phyloP scores from a whole-genome alignment of 176 grass and related monocot species.

The Musa itinerans region DNA sequence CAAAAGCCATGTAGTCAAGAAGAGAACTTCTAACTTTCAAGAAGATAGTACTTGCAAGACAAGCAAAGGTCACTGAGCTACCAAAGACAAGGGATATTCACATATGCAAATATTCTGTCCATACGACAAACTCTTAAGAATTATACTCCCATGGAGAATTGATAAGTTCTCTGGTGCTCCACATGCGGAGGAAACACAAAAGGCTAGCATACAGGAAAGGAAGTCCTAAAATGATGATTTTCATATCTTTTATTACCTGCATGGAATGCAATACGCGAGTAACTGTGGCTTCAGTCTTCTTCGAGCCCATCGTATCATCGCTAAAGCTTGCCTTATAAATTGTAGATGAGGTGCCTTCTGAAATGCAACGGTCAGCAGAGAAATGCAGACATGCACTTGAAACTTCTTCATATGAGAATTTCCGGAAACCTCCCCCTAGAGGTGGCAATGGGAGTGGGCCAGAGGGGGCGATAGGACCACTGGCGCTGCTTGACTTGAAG shows the following conservation, averaged over 20 bases:
- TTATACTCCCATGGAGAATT: too few relatives aligned
- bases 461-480: slow-evolving; percentile 30
- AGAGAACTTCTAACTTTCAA: too few relatives aligned
- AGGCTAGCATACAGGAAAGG: background rate
- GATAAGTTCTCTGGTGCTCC: too few relatives aligned
- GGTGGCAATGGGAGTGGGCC: slow-evolving; percentile 83
- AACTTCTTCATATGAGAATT: slow-evolving; percentile 72
- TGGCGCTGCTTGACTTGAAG: slow-evolving; percentile 56
- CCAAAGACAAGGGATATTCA: too few relatives aligned
- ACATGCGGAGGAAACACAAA: background rate
- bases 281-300: slow-evolving; percentile 69
- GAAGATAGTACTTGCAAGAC: background rate
- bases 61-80: background rate
- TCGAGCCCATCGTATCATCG: slow-evolving; percentile 39
- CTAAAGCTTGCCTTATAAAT: slow-evolving; percentile 78
- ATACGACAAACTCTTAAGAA: too few relatives aligned
- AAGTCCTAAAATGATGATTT: background rate
- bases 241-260: slow-evolving; percentile 41
- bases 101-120: too few relatives aligned
- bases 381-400: slow-evolving; percentile 61
- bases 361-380: slow-evolving; percentile 53
- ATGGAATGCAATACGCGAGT: slow-evolving; percentile 45
- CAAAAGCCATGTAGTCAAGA: background rate
- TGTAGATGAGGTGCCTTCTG: slow-evolving; percentile 51
- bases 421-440: slow-evolving; percentile 42